Evolutionary conservation across 2,329 filamentous ascomycete genomes (phyloP).

Genomic region (Fonsecaea monophora): DNA sequence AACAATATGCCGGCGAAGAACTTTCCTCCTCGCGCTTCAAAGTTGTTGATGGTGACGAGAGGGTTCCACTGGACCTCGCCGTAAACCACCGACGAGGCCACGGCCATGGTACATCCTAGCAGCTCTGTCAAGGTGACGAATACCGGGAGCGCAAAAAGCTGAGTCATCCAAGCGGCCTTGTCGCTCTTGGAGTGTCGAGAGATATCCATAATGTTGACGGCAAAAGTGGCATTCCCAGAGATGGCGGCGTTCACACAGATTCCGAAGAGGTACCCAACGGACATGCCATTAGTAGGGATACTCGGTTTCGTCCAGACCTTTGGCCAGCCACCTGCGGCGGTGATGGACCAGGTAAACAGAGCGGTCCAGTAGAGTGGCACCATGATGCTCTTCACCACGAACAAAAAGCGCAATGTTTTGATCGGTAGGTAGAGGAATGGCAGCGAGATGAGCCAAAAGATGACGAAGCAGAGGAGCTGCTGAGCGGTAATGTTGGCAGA

Average conservation of each 20-base stretch:
- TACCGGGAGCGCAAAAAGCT: constrained; percentile 55
- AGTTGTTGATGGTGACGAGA: constrained; percentile 48
- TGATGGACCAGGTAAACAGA: constrained; percentile 27
- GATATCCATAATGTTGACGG: constrained; percentile 61
- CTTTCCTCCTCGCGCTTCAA: constrained; percentile 44
- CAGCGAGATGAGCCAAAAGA: constrained; percentile 60
- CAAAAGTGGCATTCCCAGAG: constrained; percentile 44
- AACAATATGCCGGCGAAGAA: constrained; percentile 58
- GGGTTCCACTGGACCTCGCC: constrained; percentile 54
- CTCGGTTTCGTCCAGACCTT: constrained; percentile 23
- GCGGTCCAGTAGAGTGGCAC: constrained; percentile 25
- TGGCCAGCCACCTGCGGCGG: constrained; percentile 25
- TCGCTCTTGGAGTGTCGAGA: constrained; percentile 48
- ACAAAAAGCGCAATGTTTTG: constrained; percentile 38
- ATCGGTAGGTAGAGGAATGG: constrained; percentile 50
- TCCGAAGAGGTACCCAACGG: constrained; percentile 22
- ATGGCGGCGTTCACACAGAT: constrained; percentile 32
- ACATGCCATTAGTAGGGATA: constrained; percentile 17
- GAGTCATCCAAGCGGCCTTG: constrained; percentile 47
- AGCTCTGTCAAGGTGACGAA: constrained; percentile 58
- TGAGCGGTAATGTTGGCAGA: constrained; percentile 62
- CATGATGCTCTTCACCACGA: constrained; percentile 44
- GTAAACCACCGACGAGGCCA: constrained; percentile 48
- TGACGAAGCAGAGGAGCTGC: constrained; percentile 62
- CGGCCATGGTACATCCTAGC: constrained; percentile 64